Evolutionary conservation across 2,329 filamentous ascomycete genomes (phyloP), one percentile per base, ranked within the genome.

Genomic region (Aspergillus carbonarius): DNA sequence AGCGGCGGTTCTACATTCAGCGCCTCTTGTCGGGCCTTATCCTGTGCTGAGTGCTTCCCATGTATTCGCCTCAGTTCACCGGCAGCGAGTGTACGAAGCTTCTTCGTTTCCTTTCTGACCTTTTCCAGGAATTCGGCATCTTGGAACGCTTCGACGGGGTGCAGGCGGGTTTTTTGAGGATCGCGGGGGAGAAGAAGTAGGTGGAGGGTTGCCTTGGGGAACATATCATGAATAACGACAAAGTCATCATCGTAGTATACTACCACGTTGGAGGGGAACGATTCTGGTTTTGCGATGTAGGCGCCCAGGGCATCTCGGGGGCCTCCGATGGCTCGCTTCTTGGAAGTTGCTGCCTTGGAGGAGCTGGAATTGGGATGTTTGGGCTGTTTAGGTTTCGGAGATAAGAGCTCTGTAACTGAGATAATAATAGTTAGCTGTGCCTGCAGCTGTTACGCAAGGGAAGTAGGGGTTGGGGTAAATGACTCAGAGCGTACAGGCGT

Each of bases 181-280:
- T 89, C 85, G 51, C 93, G 89, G 6, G 93, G 91, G 5, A 98
- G 85, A n/a, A 98, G 85, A 2, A 99, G 89, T 1, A 91, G 82
- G 77, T 99, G 95, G 4, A 97, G 81, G 3, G 85, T 86, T 3
- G 90, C 85, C 75, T 98, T 99, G 8, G 95, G 93, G 71, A 86
- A 99, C 61, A 86, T 80, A 77, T 99, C 95, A 66, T 88, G 83
- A 72, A 98, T 90, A 18, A 87, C 84, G 52, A 93, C 90, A 64
- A 89, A 91, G 60, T 86, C 77, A n/a, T 84, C 80, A 63, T 85
- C 85, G 74, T 87, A 80, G 69, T 86, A 88, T 55, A 95, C 80
- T 1, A 92, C 83, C 8, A 83, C 78, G 25, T 79, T 81, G 5
- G 81, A 64, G 1, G 86, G 82, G 67, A 85, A 88, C 1, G 81